Conservation (phyloP, 2,329 filamentous ascomycete species). For the Penicillium hesseltinei region DNA sequence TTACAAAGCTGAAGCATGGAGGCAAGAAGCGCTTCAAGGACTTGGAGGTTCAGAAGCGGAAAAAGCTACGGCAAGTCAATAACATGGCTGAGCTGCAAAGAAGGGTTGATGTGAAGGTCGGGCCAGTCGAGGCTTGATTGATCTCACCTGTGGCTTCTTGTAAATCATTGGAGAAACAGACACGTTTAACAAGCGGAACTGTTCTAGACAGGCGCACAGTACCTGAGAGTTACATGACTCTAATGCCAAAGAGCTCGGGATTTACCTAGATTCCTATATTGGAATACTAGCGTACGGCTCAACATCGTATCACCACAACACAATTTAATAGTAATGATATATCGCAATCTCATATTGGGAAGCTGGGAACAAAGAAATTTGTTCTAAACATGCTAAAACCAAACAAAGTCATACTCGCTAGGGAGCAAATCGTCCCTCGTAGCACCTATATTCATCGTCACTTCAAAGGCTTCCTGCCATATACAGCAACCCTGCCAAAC, state of each 20-base stretch:
- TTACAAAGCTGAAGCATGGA: constrained; percentile 85
- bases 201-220: neutral
- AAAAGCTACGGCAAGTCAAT: constrained; percentile 12
- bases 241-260: neutral
- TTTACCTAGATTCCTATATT: neutral
- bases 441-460: neutral
- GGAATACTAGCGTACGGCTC: neutral
- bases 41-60: constrained; percentile 43
- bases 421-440: too few species aligned
- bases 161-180: neutral
- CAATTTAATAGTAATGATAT: neutral
- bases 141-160: too few species aligned
- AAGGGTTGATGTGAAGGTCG: constrained; percentile 45
- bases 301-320: neutral
- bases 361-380: neutral
- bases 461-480: constrained; percentile 4
- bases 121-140: constrained; percentile 39
- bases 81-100: constrained; percentile 17
- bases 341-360: neutral
- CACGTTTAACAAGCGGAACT: neutral
- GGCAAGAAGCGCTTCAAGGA: constrained; percentile 64
- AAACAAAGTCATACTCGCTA: neutral
- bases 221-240: neutral
- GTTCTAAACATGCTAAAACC: neutral
- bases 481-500: neutral